Conservation (phyloP, 805 yeast genomes). For the Nakazawaea wickerhamii region DNA sequence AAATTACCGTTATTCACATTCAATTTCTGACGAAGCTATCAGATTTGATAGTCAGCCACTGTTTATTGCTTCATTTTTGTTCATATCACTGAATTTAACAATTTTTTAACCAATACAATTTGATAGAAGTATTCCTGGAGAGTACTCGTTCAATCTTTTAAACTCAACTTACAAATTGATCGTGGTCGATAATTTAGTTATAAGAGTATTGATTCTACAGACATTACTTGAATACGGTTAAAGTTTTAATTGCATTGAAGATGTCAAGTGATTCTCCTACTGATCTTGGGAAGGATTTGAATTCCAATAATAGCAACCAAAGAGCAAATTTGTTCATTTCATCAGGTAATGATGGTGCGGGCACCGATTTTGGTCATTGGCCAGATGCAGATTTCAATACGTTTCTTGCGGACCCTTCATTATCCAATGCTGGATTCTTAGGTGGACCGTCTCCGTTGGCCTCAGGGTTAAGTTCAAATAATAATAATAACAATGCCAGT, state of each 20-base stretch:
- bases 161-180: neutral
- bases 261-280: slow-evolving; percentile 7
- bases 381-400: slow-evolving; percentile 11
- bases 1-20: neutral
- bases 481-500: neutral
- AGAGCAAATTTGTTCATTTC: slow-evolving; percentile 2
- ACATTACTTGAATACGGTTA: too few species aligned
- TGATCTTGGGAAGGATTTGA: slow-evolving; percentile 4
- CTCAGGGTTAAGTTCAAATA: neutral
- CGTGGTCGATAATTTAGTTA: neutral
- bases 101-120: too few species aligned
- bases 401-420: slow-evolving; percentile 6
- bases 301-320: neutral
- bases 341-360: neutral
- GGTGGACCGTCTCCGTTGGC: neutral
- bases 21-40: neutral
- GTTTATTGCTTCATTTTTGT: neutral
- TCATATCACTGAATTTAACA: too few species aligned
- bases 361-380: slow-evolving; percentile 9
- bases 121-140: too few species aligned
- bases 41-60: neutral
- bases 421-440: neutral
- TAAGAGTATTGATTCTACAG: too few species aligned
- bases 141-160: too few species aligned
- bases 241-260: neutral